phyloP scores from a whole-genome alignment of 1,139 yeast species.

The Pichia sp. region DNA sequence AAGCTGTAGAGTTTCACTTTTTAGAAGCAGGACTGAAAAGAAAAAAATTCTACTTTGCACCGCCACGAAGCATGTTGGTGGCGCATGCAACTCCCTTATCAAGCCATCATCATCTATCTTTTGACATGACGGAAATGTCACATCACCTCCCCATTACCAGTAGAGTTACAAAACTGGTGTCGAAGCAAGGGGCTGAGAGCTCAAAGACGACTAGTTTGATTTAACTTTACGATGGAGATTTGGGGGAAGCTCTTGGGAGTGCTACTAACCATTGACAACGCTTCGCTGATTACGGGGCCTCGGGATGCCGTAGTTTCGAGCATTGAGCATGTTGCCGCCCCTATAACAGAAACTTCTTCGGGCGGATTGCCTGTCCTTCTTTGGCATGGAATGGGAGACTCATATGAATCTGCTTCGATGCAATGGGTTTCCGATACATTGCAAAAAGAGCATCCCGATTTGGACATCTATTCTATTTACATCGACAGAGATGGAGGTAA shows the following conservation, averaged over 20 bases:
- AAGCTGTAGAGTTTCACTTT: no score
- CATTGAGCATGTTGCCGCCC: neutral
- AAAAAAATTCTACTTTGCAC: neutral
- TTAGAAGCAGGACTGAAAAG: neutral
- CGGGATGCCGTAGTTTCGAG: neutral
- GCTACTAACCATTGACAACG: neutral
- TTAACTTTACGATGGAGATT: neutral
- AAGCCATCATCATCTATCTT: neutral
- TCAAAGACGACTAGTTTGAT: neutral
- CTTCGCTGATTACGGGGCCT: neutral
- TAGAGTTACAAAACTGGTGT: neutral
- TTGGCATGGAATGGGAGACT: conserved; percentile 87
- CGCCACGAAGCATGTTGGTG: neutral
- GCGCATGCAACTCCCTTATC: neutral
- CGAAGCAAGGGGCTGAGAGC: neutral
- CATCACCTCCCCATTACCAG: neutral
- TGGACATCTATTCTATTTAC: conserved; percentile 49
- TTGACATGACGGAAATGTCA: neutral
- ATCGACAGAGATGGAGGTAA: conserved; percentile 45
- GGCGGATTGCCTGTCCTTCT: conserved; percentile 51
- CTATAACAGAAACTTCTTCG: neutral
- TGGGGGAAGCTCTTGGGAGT: neutral
- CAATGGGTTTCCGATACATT: conserved; percentile 43
- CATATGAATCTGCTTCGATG: conserved; percentile 62
- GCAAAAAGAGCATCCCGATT: conserved; percentile 44